Percentiles rank a stretch among this genome's conserved stretches.
phyloP scores from a whole-genome alignment of 2,329 filamentous ascomycete species.

The Pyricularia sp. region DNA sequence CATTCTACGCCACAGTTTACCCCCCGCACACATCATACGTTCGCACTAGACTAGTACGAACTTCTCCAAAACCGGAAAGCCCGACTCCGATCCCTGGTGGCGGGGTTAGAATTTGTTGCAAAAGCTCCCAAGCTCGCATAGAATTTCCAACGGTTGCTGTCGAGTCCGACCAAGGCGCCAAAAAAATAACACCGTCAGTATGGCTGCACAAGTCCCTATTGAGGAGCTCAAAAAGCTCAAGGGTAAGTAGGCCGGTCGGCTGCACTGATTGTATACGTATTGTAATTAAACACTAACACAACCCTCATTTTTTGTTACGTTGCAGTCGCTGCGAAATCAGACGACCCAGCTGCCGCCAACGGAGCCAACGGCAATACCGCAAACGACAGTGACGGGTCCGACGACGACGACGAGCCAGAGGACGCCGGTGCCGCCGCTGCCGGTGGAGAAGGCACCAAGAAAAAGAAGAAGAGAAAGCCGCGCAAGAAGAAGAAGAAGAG shows the following conservation, averaged over 20 bases:
- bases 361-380: constrained; percentile 28
- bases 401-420: constrained; percentile 37
- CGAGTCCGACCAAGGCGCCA: neutral
- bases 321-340: constrained; percentile 7
- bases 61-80: neutral
- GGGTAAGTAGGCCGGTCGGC: constrained; percentile 17
- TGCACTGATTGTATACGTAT: neutral
- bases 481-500: constrained; percentile 61
- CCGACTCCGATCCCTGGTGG: neutral
- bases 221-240: constrained; percentile 32
- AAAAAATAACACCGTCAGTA: constrained; percentile 14
- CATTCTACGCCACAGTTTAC: neutral
- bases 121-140: neutral
- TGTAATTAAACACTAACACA: neutral
- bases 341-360: constrained; percentile 26
- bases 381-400: constrained; percentile 39
- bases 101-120: neutral
- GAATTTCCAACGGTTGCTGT: neutral
- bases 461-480: constrained; percentile 73
- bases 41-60: neutral
- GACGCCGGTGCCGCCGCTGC: constrained; percentile 25
- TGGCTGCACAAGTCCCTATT: constrained; percentile 29
- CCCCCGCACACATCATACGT: neutral
- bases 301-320: neutral
- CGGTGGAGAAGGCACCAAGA: constrained; percentile 26